Conservation (phyloP, 2,329 filamentous ascomycete species). For the Colletotrichum noveboracense region DNA sequence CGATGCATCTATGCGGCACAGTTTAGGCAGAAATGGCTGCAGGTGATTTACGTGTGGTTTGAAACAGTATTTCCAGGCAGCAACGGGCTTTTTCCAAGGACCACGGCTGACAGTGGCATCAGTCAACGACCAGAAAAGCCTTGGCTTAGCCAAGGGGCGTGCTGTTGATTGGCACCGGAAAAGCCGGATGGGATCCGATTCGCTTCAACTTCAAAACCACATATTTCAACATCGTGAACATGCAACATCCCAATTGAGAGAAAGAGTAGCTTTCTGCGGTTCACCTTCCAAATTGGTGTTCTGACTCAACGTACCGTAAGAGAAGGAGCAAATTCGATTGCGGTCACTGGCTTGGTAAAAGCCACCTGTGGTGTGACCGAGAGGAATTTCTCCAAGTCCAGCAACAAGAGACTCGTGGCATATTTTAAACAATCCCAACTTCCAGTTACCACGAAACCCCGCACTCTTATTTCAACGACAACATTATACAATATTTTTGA, state of each 20-base stretch:
- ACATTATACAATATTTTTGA: too few relatives aligned
- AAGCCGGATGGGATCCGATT: not conserved
- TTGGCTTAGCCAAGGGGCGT: too few relatives aligned
- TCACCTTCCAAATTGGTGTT: not conserved
- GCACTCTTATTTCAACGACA: not conserved
- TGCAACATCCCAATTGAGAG: not conserved
- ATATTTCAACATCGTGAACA: not conserved
- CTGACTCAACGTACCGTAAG: not conserved
- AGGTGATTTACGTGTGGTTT: too few relatives aligned
- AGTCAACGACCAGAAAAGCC: not conserved
- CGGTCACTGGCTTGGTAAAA: too few relatives aligned
- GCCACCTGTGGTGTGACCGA: too few relatives aligned
- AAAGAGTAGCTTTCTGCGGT: not conserved
- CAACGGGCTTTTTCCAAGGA: not conserved
- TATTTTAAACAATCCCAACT: not conserved
- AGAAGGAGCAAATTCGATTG: too few relatives aligned
- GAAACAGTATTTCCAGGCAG: not conserved
- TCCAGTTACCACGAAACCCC: not conserved
- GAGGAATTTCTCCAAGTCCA: fast-evolving
- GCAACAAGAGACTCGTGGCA: too few relatives aligned
- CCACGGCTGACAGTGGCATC: not conserved
- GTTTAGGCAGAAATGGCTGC: not conserved
- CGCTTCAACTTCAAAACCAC: not conserved
- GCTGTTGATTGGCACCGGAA: not conserved
- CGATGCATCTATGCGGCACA: not conserved